Percentiles rank a stretch among this genome's conserved stretches.
Evolutionary conservation across 1,139 yeast genomes (phyloP).

Genomic region (Blastobotrys petasosporus): DNA sequence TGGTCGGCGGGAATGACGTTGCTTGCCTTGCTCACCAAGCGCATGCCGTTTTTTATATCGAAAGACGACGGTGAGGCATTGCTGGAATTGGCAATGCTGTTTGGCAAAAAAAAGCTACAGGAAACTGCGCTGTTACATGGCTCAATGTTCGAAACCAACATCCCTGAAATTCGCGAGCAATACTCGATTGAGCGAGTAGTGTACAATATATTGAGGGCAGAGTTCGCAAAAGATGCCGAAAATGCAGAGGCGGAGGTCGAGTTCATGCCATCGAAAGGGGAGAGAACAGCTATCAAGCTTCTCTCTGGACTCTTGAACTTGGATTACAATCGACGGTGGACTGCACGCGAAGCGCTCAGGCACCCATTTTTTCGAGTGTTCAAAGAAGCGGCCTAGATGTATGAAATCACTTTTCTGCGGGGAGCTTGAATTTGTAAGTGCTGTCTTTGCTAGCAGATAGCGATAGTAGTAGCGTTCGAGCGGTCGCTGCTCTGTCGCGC

Average conservation of each 20-base stretch:
- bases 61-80: conserved; percentile 90
- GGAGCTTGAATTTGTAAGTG: too few species aligned
- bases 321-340: conserved; percentile 50
- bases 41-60: conserved; percentile 85
- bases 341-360: conserved; percentile 51
- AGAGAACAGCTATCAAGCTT: conserved; percentile 44
- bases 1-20: conserved; percentile 93
- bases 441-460: too few species aligned
- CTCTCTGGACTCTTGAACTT: conserved; percentile 49
- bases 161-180: conserved; percentile 40
- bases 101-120: conserved; percentile 70
- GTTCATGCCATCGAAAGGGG: conserved; percentile 21
- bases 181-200: conserved; percentile 35
- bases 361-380: conserved; percentile 44
- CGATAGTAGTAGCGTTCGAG: too few species aligned
- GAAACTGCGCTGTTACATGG: conserved; percentile 85
- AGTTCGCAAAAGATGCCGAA: conserved; percentile 17
- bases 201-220: conserved; percentile 32
- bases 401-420: too few species aligned
- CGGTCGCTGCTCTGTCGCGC: too few species aligned
- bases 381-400: too few species aligned
- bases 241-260: conserved; percentile 26
- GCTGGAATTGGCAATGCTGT: conserved; percentile 75
- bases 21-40: conserved; percentile 59
- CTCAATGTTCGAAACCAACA: conserved; percentile 68